These are phyloP conservation scores for Pittosporum tobira DNA, from an alignment of 129 eudicot species.

Conservation along the genomic window DNA sequence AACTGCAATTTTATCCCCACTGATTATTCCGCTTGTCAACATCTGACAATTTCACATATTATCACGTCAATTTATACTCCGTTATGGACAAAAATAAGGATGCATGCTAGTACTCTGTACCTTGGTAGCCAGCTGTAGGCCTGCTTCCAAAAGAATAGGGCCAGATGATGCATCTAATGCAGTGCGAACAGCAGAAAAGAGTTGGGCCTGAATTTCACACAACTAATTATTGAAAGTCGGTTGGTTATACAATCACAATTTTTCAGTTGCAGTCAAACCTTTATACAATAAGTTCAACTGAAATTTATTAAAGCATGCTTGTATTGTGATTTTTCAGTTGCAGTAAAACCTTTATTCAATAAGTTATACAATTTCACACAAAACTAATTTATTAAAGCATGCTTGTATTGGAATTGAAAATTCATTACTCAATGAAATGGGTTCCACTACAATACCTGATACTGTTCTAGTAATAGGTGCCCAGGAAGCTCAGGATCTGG, in stretches of 20 bases:
- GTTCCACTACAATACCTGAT: constrained; percentile 52
- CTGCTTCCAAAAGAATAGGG: constrained; percentile 92
- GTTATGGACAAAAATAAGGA: constrained; percentile 3
- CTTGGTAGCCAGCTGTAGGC: constrained; percentile 91
- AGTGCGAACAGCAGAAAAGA: constrained; percentile 89
- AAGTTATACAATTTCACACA: too few relatives aligned
- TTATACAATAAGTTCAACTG: too few relatives aligned
- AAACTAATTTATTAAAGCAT: too few relatives aligned
- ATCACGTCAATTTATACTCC: constrained; percentile 10
- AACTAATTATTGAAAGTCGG: neutral
- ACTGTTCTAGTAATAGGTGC: constrained; percentile 76
- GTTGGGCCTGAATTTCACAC: constrained; percentile 57
- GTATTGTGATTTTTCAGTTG: neutral
- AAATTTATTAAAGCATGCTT: too few relatives aligned
- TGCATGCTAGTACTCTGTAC: constrained; percentile 23
- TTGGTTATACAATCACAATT: neutral
- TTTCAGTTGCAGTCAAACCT: neutral
- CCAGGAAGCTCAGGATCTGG: constrained; percentile 94
- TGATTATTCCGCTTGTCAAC: constrained; percentile 78
- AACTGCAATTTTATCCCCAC: constrained; percentile 85
- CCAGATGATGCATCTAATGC: constrained; percentile 77
- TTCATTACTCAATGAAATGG: neutral
- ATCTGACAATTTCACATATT: constrained; percentile 44
- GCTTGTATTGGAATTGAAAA: constrained; percentile 1
- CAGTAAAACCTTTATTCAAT: too few relatives aligned